Evolutionary conservation across 192 early-diverging fungal genomes (phyloP), one percentile per base, ranked within the genome.

Genomic region (Coemansia sp.): DNA sequence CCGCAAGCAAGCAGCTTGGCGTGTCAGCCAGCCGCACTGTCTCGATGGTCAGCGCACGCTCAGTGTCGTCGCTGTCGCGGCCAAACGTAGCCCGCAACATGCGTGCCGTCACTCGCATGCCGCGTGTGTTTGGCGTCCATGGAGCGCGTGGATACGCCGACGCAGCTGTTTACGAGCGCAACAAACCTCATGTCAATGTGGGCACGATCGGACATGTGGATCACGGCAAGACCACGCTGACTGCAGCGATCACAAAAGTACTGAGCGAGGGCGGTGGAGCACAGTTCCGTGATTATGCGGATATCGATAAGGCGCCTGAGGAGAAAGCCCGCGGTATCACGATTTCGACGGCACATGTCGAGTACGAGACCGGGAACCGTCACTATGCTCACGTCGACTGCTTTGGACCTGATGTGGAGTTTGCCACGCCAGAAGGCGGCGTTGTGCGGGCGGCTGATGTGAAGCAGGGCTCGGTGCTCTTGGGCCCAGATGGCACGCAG

Each of bases 161-260:
- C 48, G 61, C 78, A 39, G 64, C 67, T 16, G 85, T 91, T 62
- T 98, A 87, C 83, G 68, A 85, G 35, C 89, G 95, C 58, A 67
- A 69, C 21, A 99, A 99, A 88, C 97, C 94, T 8, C 97, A 99
- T 82, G 88, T 99, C 75, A 99, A 99, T 84, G 93, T 99, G 68
- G 95, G 95, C 64, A 97, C 95, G 38, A 97, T 98, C 71, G 97
- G 97, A 51, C 97, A 99, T 83, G 95, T 99, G 65, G 95, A 99
- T 77, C 95, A 97, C 87, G 95, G 94, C 60, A 99, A 97, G 87
- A 96, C 97, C 23, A 96, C 97, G 38, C 89, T 97, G 71, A 96
- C 97, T 17, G 97, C 97, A 39, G 97, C 97, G 65, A 98, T 98
- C 74, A 97, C 97, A 60, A 97, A 96, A 84, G 94, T 95, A 31